Evolutionary conservation across 2,329 filamentous ascomycete genomes (phyloP).

Genomic region (Microdochium paspali): DNA sequence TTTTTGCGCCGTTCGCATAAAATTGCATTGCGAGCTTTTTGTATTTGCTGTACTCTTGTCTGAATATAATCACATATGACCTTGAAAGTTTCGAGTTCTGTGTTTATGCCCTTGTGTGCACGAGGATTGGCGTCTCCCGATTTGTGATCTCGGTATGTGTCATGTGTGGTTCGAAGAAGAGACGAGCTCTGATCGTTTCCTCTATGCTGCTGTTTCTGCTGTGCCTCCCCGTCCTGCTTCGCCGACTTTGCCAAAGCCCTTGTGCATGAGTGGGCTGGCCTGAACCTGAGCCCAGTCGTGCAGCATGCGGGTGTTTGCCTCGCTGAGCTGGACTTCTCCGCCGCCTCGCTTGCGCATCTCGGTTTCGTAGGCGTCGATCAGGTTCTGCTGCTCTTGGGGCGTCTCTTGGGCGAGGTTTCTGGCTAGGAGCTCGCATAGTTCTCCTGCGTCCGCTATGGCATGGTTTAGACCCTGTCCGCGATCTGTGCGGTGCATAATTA

Average conservation of each 20-base stretch:
- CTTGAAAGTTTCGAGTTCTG: not conserved
- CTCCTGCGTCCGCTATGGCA: slow-evolving; percentile 29
- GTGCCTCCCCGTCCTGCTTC: too few species aligned
- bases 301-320: slow-evolving; percentile 32
- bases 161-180: too few species aligned
- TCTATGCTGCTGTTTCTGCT: too few species aligned
- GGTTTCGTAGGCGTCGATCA: slow-evolving; percentile 28
- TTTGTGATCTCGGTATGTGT: not conserved
- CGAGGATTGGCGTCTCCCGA: not conserved
- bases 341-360: slow-evolving; percentile 34
- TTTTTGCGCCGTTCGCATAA: not conserved
- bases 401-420: too few species aligned
- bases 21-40: not conserved
- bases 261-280: slow-evolving; percentile 18
- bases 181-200: too few species aligned
- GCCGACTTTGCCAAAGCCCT: slow-evolving; percentile 3
- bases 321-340: slow-evolving; percentile 31
- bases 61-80: not conserved
- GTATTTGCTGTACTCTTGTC: not conserved
- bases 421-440: slow-evolving; percentile 22
- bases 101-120: not conserved
- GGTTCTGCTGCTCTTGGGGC: slow-evolving; percentile 8
- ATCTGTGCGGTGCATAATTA: slow-evolving; percentile 13
- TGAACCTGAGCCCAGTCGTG: slow-evolving; percentile 27
- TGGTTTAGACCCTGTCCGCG: slow-evolving; percentile 40